Evolutionary conservation across 306 rosid genomes (phyloP), one percentile per base, ranked within the genome.

Genomic region (Fagus sylvatica): DNA sequence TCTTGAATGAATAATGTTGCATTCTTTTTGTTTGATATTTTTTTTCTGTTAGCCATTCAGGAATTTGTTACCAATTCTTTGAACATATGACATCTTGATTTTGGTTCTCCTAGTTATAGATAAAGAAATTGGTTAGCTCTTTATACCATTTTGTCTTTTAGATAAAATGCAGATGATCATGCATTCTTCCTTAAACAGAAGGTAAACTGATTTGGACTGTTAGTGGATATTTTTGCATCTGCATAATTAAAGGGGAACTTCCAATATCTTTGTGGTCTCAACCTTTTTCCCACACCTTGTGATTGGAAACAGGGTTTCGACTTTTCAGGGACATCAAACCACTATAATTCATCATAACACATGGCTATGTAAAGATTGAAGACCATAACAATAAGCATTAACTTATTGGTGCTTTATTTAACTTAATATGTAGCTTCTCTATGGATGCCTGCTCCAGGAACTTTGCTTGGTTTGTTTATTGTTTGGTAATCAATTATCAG

Each of bases 1-100:
- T n/a, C 57, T 76, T 56, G 16, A 41, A 74, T 55, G 43, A 67
- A 15, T 74, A n/a, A 33, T 51, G 53, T 4, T 62, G 36, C 53
- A 36, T 46, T 4, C 19, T 34, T 19, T 33, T 53, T 46, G 51
- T 69, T 73, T 53, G 22, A 32, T 66, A 17, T 53, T 19, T 4
- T 48, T 22, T 4, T 43, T 17, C 76, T 16, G 4, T 17, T 30
- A 4, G 11, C 43, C 53, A n/a, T 78, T 59, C 22, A 37, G 53
- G 40, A 61, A 48, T 32, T 22, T 55, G 16, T 36, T 49, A 39
- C 28, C 28, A 59, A 22, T 59, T 30, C 39, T 59, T 59, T 6
- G 28, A 8, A 28, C 64, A 9, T 57, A 11, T 28, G 34, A 57
- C 22, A 57, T 57, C 36, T 57, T 28, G 16, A 57, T 28, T 59